Evolutionary conservation across 345 rosid genomes (phyloP), one percentile per base, ranked within the genome.

Genomic region (Eucalyptus paniculata): DNA sequence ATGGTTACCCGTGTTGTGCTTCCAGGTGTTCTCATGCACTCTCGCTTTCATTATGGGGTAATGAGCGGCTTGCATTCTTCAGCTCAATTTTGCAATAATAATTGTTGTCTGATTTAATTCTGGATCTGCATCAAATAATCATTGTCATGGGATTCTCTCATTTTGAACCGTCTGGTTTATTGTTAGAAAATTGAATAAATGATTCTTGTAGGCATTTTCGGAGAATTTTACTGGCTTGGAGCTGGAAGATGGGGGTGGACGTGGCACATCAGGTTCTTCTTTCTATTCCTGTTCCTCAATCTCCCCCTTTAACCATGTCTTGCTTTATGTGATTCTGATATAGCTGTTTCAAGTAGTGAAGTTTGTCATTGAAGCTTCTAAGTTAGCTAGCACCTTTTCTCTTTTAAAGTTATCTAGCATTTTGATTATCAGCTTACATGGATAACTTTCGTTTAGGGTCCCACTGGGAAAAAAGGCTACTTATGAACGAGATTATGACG

Each of bases 161-260:
- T 77, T 77, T 77, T 77, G 47, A 77, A 77, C 13, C 6, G 85
- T 77, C 85, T 77, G 85, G 85, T 77, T 23, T 77, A 12, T 21
- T 42, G 60, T 18, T 87, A 56, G 58, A 60, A 87, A 87, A 23
- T 34, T 51, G 67, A 37, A 54, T 45, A 44, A 50, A 80, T 62
- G 54, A 53, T 42, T 16, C 77, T 89, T 88, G 89, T 97, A 98
- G 99, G 98, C 99, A 80, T 98, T 96, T 90, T 96, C 99, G 72
- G 96, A 95, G 86, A 98, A 98, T 92, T 97, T 97, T 90, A 97
- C 99, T 9, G 99, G 99, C 65, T 94, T 98, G 91, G 99, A 98
- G 92, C 97, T 98, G 87, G 99, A 98, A 92, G 99, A 98, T 93
- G 99, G 99, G 89, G 99, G 99, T 92, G 99, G 99, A 72, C 99